A percentile compares a stretch with the other conserved stretches of the same genome.
Conservation (phyloP, 306 rosid genomes). For the Morella rubra region DNA sequence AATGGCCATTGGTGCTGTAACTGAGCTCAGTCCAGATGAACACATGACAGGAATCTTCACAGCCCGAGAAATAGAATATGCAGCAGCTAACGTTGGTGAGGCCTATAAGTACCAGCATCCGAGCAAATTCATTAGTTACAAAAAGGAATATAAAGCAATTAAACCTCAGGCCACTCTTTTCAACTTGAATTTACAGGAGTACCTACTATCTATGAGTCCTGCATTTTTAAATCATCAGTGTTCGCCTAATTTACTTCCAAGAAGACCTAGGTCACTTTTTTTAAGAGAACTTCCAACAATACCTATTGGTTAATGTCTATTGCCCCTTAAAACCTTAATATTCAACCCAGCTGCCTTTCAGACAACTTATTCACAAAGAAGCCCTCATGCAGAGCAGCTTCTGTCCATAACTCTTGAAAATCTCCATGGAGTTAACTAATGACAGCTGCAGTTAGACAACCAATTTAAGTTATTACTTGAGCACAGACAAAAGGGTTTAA, state of each 20-base stretch:
- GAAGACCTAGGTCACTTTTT: too few species aligned
- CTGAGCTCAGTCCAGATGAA: conserved; percentile 80
- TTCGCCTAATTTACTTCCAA: neutral
- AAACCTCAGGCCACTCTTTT: neutral
- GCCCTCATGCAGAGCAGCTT: neutral
- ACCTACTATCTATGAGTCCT: neutral
- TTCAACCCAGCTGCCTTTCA: neutral
- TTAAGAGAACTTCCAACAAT: too few species aligned
- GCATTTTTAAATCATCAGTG: neutral
- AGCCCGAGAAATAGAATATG: conserved; percentile 84
- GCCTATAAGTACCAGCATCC: conserved; percentile 47
- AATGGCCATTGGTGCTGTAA: conserved; percentile 92
- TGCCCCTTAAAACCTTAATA: too few species aligned
- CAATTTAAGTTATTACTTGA: neutral
- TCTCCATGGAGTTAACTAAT: neutral
- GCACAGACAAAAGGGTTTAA: neutral
- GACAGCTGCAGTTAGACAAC: neutral
- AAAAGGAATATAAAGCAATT: neutral
- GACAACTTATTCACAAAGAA: neutral
- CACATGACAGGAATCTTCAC: conserved; percentile 90
- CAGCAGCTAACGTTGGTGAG: conserved; percentile 87
- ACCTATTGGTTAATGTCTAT: too few species aligned
- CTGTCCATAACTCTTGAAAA: neutral
- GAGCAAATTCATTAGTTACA: conserved; percentile 15
- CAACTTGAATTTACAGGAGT: neutral